These are phyloP conservation scores for Nevesoporus exiguus DNA, from an alignment of 768 basidiomycete species.

Conservation along the genomic window DNA sequence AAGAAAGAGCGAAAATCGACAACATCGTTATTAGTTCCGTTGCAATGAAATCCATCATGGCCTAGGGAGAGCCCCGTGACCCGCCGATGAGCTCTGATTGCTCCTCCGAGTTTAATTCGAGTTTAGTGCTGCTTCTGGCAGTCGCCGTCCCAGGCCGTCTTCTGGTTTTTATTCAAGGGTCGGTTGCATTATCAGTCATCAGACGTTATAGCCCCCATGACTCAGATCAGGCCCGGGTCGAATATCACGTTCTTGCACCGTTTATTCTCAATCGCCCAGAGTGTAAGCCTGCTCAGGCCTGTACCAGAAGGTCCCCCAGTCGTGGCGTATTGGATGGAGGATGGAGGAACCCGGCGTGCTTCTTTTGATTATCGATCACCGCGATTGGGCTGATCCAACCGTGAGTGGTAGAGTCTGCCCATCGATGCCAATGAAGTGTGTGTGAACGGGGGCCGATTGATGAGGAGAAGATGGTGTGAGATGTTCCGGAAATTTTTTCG, in stretches of 20 bases:
- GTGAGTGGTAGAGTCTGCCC: no score
- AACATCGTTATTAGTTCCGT: constrained; percentile 74
- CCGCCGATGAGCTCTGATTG: no score
- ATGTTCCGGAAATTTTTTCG: background rate
- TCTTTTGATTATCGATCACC: background rate
- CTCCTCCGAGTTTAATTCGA: background rate
- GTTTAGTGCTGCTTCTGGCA: background rate
- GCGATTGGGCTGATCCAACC: no score
- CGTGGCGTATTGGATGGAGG: no score
- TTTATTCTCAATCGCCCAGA: background rate
- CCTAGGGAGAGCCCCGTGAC: constrained; percentile 2
- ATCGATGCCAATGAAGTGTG: no score
- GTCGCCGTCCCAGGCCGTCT: background rate
- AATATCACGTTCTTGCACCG: no score
- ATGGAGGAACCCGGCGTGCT: no score
- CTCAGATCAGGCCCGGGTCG: no score
- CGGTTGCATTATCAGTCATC: no score
- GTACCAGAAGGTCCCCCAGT: no score
- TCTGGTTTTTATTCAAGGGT: background rate
- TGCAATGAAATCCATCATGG: constrained; percentile 71
- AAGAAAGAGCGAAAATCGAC: constrained; percentile 47
- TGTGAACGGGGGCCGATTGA: background rate
- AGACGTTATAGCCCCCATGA: no score
- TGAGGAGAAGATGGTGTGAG: background rate
- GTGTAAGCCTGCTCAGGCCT: no score